Conservation (phyloP, 1,284 basidiomycete genomes). For the Fomitopsis schrenkii region DNA sequence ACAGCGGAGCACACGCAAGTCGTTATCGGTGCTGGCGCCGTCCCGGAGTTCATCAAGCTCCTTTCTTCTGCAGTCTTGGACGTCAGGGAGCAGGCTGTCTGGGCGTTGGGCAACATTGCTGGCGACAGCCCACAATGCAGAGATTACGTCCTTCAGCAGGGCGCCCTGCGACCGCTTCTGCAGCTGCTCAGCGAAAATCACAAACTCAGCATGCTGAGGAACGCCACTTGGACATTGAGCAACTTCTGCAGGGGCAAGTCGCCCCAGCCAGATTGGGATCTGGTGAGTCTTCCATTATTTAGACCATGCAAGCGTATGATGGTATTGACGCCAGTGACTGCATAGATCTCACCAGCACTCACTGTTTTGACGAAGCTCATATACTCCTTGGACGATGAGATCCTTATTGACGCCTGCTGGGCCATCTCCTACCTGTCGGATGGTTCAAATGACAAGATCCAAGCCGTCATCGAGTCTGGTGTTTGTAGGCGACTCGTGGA, state of each 20-base stretch:
- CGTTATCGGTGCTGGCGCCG: slow-evolving; percentile 92
- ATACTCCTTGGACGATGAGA: slow-evolving; percentile 99
- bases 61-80: slow-evolving; percentile 85
- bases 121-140: slow-evolving; percentile 93
- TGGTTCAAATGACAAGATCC: slow-evolving; percentile 99
- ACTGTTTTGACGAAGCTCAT: slow-evolving; percentile 97
- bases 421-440: slow-evolving; percentile 99
- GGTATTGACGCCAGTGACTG: neutral
- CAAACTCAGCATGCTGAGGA: slow-evolving; percentile 96
- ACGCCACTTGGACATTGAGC: slow-evolving; percentile 97
- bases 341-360: slow-evolving; percentile 92
- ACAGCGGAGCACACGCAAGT: slow-evolving; percentile 99
- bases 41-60: slow-evolving; percentile 96
- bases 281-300: slow-evolving; percentile 48
- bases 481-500: slow-evolving; percentile 98
- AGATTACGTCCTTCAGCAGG: slow-evolving; percentile 83
- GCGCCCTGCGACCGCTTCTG: slow-evolving; percentile 70
- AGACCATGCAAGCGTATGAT: slow-evolving; percentile 8
- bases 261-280: slow-evolving; percentile 93
- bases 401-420: slow-evolving; percentile 99
- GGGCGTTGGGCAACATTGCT: slow-evolving; percentile 96
- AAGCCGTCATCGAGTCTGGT: slow-evolving; percentile 98
- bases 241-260: slow-evolving; percentile 98
- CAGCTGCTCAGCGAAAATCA: slow-evolving; percentile 80
- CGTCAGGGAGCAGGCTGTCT: slow-evolving; percentile 95